A percentile compares a stretch with the other conserved stretches of the same genome.
Conservation (phyloP, 2,329 filamentous ascomycete genomes). For the Metarhizium guizhouense region DNA sequence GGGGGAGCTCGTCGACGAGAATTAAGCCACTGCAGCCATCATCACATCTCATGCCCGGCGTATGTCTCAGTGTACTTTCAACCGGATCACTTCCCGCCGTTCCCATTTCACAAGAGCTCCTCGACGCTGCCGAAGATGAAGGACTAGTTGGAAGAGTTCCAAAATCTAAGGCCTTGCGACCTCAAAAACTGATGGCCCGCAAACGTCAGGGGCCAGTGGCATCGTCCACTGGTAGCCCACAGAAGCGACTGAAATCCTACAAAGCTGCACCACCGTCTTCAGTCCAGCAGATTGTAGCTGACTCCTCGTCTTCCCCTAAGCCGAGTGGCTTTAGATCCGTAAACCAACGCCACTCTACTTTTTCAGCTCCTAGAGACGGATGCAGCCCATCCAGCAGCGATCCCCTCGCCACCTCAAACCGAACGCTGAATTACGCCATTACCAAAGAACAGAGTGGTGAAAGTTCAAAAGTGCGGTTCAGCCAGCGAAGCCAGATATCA, state of each 20-base stretch:
- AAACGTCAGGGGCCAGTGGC: not conserved
- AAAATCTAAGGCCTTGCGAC: constrained; percentile 2
- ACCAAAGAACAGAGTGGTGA: constrained; percentile 69
- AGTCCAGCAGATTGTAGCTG: not conserved
- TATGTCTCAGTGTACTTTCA: constrained; percentile 34
- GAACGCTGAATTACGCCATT: constrained; percentile 55
- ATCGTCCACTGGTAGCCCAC: not conserved
- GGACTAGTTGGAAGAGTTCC: constrained; percentile 19
- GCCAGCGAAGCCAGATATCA: constrained; percentile 44
- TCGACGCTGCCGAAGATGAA: constrained; percentile 31
- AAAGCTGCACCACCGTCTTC: not conserved
- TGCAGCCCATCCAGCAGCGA: not conserved
- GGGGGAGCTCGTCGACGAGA: not conserved
- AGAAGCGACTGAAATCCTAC: not conserved
- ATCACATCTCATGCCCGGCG: constrained; percentile 17
- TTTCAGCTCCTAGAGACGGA: not conserved
- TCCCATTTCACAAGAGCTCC: constrained; percentile 27
- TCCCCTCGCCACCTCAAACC: constrained; percentile 20
- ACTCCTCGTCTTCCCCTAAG: not conserved
- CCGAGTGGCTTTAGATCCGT: not conserved
- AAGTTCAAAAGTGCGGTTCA: constrained; percentile 53
- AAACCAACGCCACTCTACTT: not conserved
- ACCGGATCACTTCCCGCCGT: constrained; percentile 27
- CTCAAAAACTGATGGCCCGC: not conserved
- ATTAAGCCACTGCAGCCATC: not conserved